A percentile compares a stretch with the other conserved stretches of the same genome.
These are phyloP conservation scores for Diaporthe destruens DNA, from an alignment of 2,329 filamentous ascomycete genomes.

Conservation along the genomic window DNA sequence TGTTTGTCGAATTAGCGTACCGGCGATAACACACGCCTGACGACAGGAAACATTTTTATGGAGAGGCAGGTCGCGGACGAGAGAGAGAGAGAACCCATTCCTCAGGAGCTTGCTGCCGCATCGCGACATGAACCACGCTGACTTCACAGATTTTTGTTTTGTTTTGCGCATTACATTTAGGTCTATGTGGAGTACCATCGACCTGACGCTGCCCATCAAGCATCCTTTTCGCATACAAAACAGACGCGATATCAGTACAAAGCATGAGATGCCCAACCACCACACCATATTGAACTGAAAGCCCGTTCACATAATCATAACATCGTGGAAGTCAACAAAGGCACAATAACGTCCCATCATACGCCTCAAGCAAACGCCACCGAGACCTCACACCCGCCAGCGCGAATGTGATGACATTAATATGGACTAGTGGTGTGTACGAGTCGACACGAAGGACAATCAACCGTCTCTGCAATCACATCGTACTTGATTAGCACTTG, in stretches of 20 bases:
- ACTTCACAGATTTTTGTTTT: neutral
- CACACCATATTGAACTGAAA: neutral
- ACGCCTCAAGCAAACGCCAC: slow-evolving; percentile 23
- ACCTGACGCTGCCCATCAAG: slow-evolving; percentile 32
- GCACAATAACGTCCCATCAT: neutral
- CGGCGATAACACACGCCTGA: neutral
- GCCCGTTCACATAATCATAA: slow-evolving; percentile 34
- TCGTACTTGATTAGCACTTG: slow-evolving; percentile 41
- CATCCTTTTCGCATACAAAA: slow-evolving; percentile 12
- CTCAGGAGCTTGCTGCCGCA: neutral
- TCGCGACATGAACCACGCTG: neutral
- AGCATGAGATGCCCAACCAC: neutral
- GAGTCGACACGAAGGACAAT: neutral
- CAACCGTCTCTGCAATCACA: slow-evolving; percentile 41
- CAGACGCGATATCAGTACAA: slow-evolving; percentile 13
- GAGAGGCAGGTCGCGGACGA: neutral
- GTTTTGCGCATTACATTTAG: slow-evolving; percentile 18
- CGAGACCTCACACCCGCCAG: neutral
- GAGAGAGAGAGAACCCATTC: rapidly evolving
- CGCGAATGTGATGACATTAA: neutral
- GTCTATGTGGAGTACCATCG: slow-evolving; percentile 20
- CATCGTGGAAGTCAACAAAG: slow-evolving; percentile 23
- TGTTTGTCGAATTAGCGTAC: slow-evolving; percentile 20
- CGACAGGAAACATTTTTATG: neutral
- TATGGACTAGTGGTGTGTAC: neutral